A percentile compares a stretch with the other conserved stretches of the same genome.
These are phyloP conservation scores for Leccinum boreale DNA, from an alignment of 768 basidiomycete species.

Conservation along the genomic window DNA sequence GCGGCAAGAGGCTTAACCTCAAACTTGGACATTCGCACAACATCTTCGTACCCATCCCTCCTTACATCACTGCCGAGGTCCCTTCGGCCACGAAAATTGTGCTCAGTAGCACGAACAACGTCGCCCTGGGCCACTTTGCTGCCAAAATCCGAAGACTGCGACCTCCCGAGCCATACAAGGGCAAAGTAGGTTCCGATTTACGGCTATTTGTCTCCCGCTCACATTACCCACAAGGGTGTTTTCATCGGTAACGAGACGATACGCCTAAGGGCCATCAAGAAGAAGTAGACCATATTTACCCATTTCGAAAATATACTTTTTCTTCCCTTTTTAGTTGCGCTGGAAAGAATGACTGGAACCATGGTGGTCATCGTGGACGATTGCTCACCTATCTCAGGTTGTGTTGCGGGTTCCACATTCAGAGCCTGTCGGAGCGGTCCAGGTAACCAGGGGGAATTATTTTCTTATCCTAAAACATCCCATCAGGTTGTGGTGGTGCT, in stretches of 20 bases:
- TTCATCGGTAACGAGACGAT: conserved; percentile 93
- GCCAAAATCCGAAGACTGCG: conserved; percentile 81
- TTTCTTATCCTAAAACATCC: background rate
- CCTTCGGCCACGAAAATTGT: conserved; percentile 82
- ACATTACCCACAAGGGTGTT: conserved; percentile 60
- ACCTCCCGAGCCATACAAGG: conserved; percentile 96
- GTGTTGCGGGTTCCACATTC: background rate
- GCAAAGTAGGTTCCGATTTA: conserved; percentile 66
- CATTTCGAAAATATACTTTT: conserved; percentile 4
- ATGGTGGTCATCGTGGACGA: background rate
- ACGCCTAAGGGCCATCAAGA: conserved; percentile 88
- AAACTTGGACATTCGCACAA: conserved; percentile 92
- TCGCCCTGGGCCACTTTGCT: conserved; percentile 82
- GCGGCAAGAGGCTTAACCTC: conserved; percentile 74
- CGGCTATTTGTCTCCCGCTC: background rate
- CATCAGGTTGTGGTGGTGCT: background rate
- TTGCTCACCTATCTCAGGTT: background rate
- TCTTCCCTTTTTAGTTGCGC: background rate
- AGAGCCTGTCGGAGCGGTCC: background rate
- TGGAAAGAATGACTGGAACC: background rate
- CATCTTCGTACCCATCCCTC: conserved; percentile 78
- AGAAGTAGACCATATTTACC: conserved; percentile 63
- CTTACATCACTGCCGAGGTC: conserved; percentile 76
- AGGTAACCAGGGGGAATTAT: too few species aligned
- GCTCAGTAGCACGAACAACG: conserved; percentile 83